Evolutionary conservation across 257 asterid species (phyloP), one percentile per base, ranked within the genome.

Genomic region (Solanum paucissectum): DNA sequence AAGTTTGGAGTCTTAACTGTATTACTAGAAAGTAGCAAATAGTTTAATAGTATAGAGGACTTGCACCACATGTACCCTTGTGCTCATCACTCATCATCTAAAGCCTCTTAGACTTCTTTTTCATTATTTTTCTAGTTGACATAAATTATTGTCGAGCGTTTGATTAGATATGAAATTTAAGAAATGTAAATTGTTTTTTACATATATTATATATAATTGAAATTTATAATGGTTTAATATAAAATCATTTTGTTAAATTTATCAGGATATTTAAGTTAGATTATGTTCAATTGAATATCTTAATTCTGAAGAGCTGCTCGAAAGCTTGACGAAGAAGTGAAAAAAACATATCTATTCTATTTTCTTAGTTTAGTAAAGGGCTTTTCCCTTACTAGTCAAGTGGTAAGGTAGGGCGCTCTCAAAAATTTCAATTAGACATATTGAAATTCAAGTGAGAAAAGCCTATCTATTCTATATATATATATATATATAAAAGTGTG

Each of bases 1-100:
- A 91, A 88, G 87, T 93, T 91, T 92, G 92, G 92, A 92, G 94
- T 86, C 94, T 94, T 95, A 94, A 95, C 96, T 93, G 94, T 93
- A 91, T 93, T 85, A 93, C 93, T 87, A 90, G 88, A 93, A 92
- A 88, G 92, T 69, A 86, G 90, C 88, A 92, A 16, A 71, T 90
- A 89, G 91, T 95, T 91, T 88, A 92, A 82, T 82, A 49, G 89
- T 82, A 85, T 87, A 81, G 93, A 91, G 92, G 94, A 91, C 92
- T 95, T 95, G 89, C 94, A 94, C 88, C 94, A 96, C 98, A 95
- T 95, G 98, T 94, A 95, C 98, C 92, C 91, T 91, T 90, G 92
- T 93, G 93, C 83, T 46, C 85, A 81, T 81, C 85, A 81, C 85
- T 49, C 69, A 81, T 49, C 32, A 81, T 49, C 85, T 46, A 11